phyloP scores from a whole-genome alignment of 192 early-diverging fungal species.

The Rhizophlyctis rosea region DNA sequence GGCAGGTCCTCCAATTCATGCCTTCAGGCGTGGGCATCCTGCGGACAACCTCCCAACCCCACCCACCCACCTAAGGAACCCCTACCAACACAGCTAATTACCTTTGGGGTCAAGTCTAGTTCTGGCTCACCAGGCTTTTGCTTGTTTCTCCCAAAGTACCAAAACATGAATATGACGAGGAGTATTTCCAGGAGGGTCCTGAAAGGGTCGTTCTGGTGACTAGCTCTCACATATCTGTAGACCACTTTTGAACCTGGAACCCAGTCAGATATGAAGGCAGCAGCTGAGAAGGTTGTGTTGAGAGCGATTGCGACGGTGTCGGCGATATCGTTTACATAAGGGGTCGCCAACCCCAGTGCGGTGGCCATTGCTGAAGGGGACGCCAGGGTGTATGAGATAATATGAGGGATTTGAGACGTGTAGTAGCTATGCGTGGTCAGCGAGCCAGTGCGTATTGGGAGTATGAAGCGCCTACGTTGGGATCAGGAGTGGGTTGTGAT shows the following conservation, averaged over 20 bases:
- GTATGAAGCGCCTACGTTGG: too few relatives aligned
- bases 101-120: conserved; percentile 77
- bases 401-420: too few relatives aligned
- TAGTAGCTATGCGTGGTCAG: too few relatives aligned
- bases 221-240: conserved; percentile 78
- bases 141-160: conserved; percentile 81
- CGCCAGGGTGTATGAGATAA: too few relatives aligned
- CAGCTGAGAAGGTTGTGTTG: conserved; percentile 47
- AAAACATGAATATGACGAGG: conserved; percentile 81
- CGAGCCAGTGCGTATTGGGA: too few relatives aligned
- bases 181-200: conserved; percentile 80
- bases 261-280: conserved; percentile 34
- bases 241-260: conserved; percentile 77
- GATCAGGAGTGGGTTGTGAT: too few relatives aligned
- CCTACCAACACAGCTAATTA: too few relatives aligned
- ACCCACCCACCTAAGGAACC: neutral
- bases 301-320: conserved; percentile 43
- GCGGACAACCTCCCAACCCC: neutral
- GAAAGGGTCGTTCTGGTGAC: conserved; percentile 92
- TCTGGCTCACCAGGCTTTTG: conserved; percentile 72
- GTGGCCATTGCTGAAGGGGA: conserved; percentile 14
- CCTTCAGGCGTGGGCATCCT: too few relatives aligned
- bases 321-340: conserved; percentile 37
- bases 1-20: too few relatives aligned
- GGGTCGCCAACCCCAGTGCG: conserved; percentile 35